Percentiles rank a stretch among this genome's conserved stretches.
phyloP scores from a whole-genome alignment of 2,329 filamentous ascomycete species.

The Pseudogymnoascus sp. region DNA sequence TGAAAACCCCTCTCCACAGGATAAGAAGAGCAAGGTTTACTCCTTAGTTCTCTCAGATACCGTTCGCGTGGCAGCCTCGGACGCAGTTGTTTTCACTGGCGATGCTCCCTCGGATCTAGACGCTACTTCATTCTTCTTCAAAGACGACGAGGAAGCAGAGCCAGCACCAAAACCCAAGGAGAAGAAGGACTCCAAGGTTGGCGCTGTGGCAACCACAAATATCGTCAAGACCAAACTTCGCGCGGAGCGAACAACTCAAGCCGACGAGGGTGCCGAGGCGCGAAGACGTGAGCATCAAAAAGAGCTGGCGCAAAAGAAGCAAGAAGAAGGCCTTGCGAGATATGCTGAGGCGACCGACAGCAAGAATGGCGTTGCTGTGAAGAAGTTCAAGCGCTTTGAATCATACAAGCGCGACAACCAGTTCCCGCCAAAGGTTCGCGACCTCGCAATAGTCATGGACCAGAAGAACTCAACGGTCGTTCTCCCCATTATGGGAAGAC shows the following conservation, averaged over 20 bases:
- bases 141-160: slow-evolving; percentile 84
- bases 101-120: slow-evolving; percentile 88
- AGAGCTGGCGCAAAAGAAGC: slow-evolving; percentile 78
- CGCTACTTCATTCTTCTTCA: slow-evolving; percentile 96
- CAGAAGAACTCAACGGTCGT: slow-evolving; percentile 84
- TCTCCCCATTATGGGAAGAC: slow-evolving; percentile 92
- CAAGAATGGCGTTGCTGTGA: slow-evolving; percentile 83
- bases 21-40: slow-evolving; percentile 83
- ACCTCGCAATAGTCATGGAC: slow-evolving; percentile 84
- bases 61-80: slow-evolving; percentile 71
- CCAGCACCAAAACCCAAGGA: slow-evolving; percentile 78
- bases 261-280: slow-evolving; percentile 83
- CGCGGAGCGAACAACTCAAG: slow-evolving; percentile 79
- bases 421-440: slow-evolving; percentile 71
- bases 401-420: slow-evolving; percentile 98
- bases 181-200: slow-evolving; percentile 74
- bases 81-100: slow-evolving; percentile 83
- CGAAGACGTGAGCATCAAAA: slow-evolving; percentile 87
- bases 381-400: slow-evolving; percentile 98
- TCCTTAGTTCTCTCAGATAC: slow-evolving; percentile 89
- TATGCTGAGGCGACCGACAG: slow-evolving; percentile 80
- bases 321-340: slow-evolving; percentile 73
- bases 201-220: slow-evolving; percentile 86
- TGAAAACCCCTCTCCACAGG: slow-evolving; percentile 75
- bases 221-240: slow-evolving; percentile 90